phyloP scores from a whole-genome alignment of 78 protist species.

The Dictyostelium capitatum region DNA sequence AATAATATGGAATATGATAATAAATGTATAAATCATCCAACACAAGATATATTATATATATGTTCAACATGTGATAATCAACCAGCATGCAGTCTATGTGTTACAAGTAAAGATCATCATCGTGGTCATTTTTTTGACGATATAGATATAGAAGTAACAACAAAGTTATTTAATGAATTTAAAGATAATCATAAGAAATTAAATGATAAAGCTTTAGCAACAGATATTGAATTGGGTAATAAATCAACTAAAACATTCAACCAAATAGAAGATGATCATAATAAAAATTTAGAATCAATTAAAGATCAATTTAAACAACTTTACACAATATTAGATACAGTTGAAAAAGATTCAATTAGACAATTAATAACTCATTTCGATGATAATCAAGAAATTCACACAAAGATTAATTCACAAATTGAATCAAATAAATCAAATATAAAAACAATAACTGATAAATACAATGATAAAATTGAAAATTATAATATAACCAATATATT shows the following conservation, averaged over 20 bases:
- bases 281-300: neutral
- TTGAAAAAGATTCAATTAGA: neutral
- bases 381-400: neutral
- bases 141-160: neutral
- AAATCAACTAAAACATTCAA: neutral
- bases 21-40: neutral
- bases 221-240: neutral
- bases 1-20: neutral
- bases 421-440: neutral
- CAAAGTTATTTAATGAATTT: neutral
- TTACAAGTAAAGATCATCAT: neutral
- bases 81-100: neutral
- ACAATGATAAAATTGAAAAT: neutral
- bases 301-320: neutral
- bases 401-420: neutral
- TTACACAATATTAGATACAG: neutral
- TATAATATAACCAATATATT: neutral
- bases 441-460: neutral
- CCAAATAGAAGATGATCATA: neutral
- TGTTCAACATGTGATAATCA: neutral
- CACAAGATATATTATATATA: neutral
- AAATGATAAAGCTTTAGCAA: neutral
- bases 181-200: neutral
- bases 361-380: neutral
- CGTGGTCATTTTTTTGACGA: neutral